Evolutionary conservation across 345 rosid species (phyloP).

Genomic region (Rhodamnia argentea): DNA sequence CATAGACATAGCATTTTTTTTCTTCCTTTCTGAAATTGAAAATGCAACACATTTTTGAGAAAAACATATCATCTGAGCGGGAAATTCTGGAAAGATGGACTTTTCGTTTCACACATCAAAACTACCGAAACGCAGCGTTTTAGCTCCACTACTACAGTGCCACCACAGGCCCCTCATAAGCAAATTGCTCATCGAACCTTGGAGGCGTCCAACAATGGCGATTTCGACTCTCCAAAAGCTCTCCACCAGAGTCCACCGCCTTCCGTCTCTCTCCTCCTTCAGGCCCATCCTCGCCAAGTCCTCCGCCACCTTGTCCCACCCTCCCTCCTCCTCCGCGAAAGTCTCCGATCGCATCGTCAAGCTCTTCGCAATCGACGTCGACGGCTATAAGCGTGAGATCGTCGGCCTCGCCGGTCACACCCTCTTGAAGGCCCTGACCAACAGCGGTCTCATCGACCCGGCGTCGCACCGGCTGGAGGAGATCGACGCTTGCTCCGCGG

Average conservation of each 20-base stretch:
- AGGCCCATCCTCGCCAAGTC: conserved; percentile 22
- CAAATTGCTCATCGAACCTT: not conserved
- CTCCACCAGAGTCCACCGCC: conserved; percentile 53
- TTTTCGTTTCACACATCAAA: not conserved
- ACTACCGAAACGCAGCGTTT: not conserved
- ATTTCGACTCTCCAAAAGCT: conserved; percentile 39
- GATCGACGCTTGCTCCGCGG: conserved; percentile 97
- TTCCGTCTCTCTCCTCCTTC: conserved; percentile 32
- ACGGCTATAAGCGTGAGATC: conserved; percentile 64
- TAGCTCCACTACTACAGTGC: not conserved
- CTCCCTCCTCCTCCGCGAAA: conserved; percentile 47
- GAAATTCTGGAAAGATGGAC: not conserved
- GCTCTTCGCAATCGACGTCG: conserved; percentile 71
- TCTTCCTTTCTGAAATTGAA: not conserved
- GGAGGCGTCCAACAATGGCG: conserved; percentile 19
- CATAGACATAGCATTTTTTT: not conserved
- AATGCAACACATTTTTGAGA: not conserved
- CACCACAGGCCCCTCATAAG: not conserved
- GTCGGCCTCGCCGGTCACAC: conserved; percentile 85
- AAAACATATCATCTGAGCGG: too few species aligned
- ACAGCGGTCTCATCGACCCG: conserved; percentile 78
- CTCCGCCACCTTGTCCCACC: conserved; percentile 40
- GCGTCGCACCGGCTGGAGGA: conserved; percentile 88
- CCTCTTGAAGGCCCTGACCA: conserved; percentile 66
- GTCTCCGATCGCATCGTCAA: conserved; percentile 89